Evolutionary conservation across 2,329 filamentous ascomycete species (phyloP).

Genomic region (Hymenoscyphus occultus): DNA sequence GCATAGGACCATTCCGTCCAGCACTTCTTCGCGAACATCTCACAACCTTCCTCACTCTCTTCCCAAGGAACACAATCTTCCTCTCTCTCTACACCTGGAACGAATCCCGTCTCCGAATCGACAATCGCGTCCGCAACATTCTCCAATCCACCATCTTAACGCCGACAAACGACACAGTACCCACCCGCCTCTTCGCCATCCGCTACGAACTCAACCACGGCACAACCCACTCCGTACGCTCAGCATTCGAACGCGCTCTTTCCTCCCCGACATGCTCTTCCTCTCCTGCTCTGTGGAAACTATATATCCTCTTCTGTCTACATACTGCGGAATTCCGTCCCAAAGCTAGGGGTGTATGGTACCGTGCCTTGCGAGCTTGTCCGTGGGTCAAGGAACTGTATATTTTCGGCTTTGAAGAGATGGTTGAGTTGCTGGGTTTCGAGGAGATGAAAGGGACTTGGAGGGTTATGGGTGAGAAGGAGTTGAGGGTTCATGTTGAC

Average conservation of each 20-base stretch:
- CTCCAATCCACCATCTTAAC: conserved; percentile 45
- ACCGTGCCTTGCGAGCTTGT: conserved; percentile 52
- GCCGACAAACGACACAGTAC: conserved; percentile 39
- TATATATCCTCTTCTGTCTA: conserved; percentile 50
- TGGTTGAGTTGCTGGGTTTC: conserved; percentile 30
- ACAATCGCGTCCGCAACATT: conserved; percentile 72
- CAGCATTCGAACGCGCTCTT: conserved; percentile 54
- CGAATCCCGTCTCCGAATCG: conserved; percentile 67
- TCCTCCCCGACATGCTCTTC: conserved; percentile 36
- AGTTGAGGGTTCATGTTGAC: conserved; percentile 56
- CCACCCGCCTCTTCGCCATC: conserved; percentile 53
- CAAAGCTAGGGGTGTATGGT: conserved; percentile 50
- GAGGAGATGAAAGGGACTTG: conserved; percentile 52
- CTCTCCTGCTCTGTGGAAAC: conserved; percentile 48
- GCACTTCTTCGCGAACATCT: conserved; percentile 62
- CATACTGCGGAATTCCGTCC: conserved; percentile 38
- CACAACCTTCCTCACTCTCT: conserved; percentile 56
- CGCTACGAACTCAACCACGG: conserved; percentile 50
- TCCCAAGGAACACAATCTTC: conserved; percentile 75
- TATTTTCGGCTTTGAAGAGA: conserved; percentile 52
- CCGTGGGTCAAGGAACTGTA: conserved; percentile 63
- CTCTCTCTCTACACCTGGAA: conserved; percentile 71
- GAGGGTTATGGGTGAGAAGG: conserved; percentile 58
- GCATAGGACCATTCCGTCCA: conserved; percentile 63
- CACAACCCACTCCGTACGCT: conserved; percentile 51